Evolutionary conservation across 2,329 filamentous ascomycete species (phyloP).

Genomic region (Aspergillus viridinutans): DNA sequence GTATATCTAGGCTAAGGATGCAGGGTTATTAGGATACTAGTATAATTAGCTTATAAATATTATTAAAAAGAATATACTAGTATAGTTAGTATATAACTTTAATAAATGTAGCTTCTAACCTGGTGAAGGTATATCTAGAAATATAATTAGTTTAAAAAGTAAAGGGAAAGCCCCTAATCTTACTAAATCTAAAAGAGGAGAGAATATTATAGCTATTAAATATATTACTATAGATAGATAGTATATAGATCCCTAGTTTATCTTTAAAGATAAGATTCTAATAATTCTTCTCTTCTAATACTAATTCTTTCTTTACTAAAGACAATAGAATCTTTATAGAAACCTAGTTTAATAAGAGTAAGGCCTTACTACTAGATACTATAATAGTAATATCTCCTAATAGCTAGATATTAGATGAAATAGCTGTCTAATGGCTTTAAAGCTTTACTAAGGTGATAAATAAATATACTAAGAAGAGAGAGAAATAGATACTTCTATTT

Average conservation of each 20-base stretch:
- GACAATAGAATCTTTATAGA: not conserved
- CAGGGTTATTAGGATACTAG: not conserved
- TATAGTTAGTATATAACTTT: not conserved
- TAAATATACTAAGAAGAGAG: not conserved
- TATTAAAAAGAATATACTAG: not conserved
- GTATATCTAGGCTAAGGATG: not conserved
- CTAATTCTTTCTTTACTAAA: too few species aligned
- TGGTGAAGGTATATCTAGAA: not conserved
- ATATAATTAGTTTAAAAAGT: not conserved
- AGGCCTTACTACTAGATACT: not conserved
- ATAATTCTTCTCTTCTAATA: too few species aligned
- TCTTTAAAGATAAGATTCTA: not conserved
- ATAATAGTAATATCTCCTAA: not conserved
- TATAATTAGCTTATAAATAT: not conserved
- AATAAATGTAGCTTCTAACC: not conserved
- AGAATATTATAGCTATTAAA: not conserved
- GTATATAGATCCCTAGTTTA: not conserved
- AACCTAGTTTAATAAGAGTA: not conserved
- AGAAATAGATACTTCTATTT: not conserved
- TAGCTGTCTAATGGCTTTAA: not conserved
- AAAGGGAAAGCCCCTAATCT: not conserved
- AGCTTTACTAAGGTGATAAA: not conserved
- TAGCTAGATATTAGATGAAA: not conserved
- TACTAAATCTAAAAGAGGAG: not conserved
- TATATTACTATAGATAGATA: not conserved